phyloP scores from a whole-genome alignment of 768 basidiomycete species.

The Pseudohyphozyma bogoriensis region DNA sequence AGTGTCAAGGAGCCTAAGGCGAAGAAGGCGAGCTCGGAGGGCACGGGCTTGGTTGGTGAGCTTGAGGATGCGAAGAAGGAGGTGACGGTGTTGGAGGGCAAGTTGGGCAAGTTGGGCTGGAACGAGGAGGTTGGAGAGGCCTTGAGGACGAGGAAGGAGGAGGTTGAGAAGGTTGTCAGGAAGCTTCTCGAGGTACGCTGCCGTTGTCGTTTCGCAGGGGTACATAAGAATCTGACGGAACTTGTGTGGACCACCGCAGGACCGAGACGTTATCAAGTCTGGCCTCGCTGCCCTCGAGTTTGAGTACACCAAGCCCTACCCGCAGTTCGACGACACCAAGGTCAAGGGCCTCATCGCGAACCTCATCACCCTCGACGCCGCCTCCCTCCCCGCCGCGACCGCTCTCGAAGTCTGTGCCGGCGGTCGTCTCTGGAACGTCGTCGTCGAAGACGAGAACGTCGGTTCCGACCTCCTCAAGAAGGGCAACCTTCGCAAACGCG shows the following conservation, averaged over 20 bases:
- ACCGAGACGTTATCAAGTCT: constrained; percentile 46
- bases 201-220: not conserved
- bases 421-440: constrained; percentile 69
- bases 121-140: constrained; percentile 61
- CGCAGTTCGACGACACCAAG: constrained; percentile 67
- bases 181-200: constrained; percentile 54
- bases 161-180: constrained; percentile 43
- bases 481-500: constrained; percentile 67
- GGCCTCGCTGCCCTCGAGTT: constrained; percentile 52
- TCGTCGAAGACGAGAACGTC: constrained; percentile 20
- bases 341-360: constrained; percentile 88
- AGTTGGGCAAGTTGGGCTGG: constrained; percentile 60
- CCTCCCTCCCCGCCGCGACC: constrained; percentile 67
- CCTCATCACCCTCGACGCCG: constrained; percentile 63
- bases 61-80: constrained; percentile 47
- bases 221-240: not conserved
- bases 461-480: constrained; percentile 69
- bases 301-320: constrained; percentile 63
- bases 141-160: constrained; percentile 45
- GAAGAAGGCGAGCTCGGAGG: constrained; percentile 77
- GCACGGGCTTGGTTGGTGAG: constrained; percentile 60
- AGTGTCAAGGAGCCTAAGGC: constrained; percentile 62
- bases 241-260: constrained; percentile 46
- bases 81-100: constrained; percentile 50
- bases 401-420: constrained; percentile 91